phyloP scores from a whole-genome alignment of 768 basidiomycete species.

The Pleurotus salmoneostramineus region DNA sequence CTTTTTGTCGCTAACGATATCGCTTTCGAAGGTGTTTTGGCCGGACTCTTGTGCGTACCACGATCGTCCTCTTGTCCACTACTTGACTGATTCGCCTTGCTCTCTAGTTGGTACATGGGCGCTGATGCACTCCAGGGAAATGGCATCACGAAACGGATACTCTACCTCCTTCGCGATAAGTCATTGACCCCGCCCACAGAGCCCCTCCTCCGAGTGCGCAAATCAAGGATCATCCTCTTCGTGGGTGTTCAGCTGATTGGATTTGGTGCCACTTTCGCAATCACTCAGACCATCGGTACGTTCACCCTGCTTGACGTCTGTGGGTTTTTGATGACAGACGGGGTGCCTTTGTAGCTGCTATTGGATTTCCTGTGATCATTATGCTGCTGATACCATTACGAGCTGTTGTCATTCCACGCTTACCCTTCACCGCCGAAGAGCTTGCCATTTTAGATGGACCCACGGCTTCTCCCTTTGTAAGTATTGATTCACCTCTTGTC shows the following conservation, averaged over 20 bases:
- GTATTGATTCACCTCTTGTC: conserved; percentile 30
- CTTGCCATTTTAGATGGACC: conserved; percentile 85
- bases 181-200: conserved; percentile 56
- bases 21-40: conserved; percentile 52
- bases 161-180: conserved; percentile 76
- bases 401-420: conserved; percentile 61
- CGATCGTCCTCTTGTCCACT: background rate
- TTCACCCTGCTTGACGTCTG: conserved; percentile 25
- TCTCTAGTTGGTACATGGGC: conserved; percentile 85
- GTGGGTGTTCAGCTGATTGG: conserved; percentile 72
- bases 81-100: background rate
- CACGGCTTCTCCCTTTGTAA: conserved; percentile 81
- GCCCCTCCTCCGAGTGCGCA: conserved; percentile 74
- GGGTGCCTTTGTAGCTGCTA: conserved; percentile 63
- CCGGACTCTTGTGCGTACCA: conserved; percentile 77
- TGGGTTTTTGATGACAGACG: conserved; percentile 14
- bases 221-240: conserved; percentile 69
- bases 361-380: conserved; percentile 89
- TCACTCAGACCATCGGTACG: conserved; percentile 84
- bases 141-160: conserved; percentile 77
- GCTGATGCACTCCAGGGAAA: conserved; percentile 75
- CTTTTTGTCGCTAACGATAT: background rate
- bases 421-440: conserved; percentile 77
- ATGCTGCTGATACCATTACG: conserved; percentile 78
- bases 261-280: conserved; percentile 86